Evolutionary conservation across 2,329 filamentous ascomycete genomes (phyloP).

Genomic region (Chaetomiaceae sp.): DNA sequence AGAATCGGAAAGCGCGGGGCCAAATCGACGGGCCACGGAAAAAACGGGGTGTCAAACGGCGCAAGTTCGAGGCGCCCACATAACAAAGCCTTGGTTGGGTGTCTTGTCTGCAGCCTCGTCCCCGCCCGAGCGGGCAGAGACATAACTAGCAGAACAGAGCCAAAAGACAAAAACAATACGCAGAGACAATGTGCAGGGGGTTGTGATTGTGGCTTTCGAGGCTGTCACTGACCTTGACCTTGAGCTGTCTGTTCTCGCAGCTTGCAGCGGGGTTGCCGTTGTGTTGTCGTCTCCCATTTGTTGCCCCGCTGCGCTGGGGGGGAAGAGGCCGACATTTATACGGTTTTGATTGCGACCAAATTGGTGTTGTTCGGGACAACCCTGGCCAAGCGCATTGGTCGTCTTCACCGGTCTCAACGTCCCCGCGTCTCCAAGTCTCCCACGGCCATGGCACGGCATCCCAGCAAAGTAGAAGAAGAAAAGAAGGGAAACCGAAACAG

Average conservation of each 20-base stretch:
- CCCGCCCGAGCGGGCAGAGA: background rate
- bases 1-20: slow-evolving; percentile 17
- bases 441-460: slow-evolving; percentile 7
- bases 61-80: slow-evolving; percentile 2
- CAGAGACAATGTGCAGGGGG: slow-evolving; percentile 7
- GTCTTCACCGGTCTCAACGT: slow-evolving; percentile 2
- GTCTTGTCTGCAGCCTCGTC: slow-evolving; percentile 15
- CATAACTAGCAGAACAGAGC: no score
- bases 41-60: slow-evolving; percentile 13
- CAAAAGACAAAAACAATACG: slow-evolving; percentile 4
- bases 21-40: background rate
- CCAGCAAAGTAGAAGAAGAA: slow-evolving; percentile 14
- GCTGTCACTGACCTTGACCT: slow-evolving; percentile 23
- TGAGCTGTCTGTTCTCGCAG: background rate
- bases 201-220: slow-evolving; percentile 19
- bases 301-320: background rate
- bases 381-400: slow-evolving; percentile 6
- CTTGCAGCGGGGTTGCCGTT: no score
- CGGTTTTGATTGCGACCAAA: slow-evolving; percentile 22
- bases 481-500: no score
- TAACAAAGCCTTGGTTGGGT: no score
- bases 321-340: slow-evolving; percentile 16
- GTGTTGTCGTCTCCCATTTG: background rate
- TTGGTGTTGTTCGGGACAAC: slow-evolving; percentile 22
- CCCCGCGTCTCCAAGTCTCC: no score